These are phyloP conservation scores for Fusarium liriodendri DNA, from an alignment of 2,329 filamentous ascomycete species.

Conservation along the genomic window DNA sequence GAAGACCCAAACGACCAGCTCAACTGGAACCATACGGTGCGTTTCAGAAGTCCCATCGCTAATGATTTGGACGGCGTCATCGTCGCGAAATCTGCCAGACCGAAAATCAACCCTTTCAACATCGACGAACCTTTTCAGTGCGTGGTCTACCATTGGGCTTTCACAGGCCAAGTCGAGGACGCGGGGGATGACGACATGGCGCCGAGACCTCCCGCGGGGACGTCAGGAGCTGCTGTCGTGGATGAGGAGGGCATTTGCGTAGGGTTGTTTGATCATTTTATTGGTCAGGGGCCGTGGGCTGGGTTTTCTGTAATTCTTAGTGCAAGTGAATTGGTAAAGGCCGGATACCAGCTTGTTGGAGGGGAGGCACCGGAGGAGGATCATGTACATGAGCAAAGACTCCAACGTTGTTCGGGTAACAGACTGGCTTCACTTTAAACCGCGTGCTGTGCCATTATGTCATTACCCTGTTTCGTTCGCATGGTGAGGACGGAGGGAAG, in stretches of 20 bases:
- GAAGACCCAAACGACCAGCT: neutral
- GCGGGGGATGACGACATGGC: neutral
- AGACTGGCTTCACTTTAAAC: neutral
- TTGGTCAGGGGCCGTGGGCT: neutral
- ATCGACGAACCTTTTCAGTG: neutral
- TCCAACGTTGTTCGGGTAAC: neutral
- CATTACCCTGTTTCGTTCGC: neutral
- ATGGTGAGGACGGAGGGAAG: neutral
- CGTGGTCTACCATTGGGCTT: neutral
- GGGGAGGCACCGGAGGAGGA: neutral
- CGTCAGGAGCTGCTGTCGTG: neutral
- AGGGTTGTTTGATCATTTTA: neutral
- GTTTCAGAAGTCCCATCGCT: neutral
- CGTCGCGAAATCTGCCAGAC: neutral
- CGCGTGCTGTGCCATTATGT: neutral
- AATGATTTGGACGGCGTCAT: neutral
- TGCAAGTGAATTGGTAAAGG: neutral
- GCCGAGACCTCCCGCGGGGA: neutral
- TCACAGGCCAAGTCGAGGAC: neutral
- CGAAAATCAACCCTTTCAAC: neutral
- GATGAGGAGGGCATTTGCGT: neutral
- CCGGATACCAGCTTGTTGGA: neutral
- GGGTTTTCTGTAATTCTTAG: neutral
- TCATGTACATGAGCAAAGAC: neutral
- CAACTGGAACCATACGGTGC: neutral